A percentile compares a stretch with the other conserved stretches of the same genome.
These are phyloP conservation scores for Kazachstania sp. DNA, from an alignment of 1,139 yeast species.

Conservation along the genomic window DNA sequence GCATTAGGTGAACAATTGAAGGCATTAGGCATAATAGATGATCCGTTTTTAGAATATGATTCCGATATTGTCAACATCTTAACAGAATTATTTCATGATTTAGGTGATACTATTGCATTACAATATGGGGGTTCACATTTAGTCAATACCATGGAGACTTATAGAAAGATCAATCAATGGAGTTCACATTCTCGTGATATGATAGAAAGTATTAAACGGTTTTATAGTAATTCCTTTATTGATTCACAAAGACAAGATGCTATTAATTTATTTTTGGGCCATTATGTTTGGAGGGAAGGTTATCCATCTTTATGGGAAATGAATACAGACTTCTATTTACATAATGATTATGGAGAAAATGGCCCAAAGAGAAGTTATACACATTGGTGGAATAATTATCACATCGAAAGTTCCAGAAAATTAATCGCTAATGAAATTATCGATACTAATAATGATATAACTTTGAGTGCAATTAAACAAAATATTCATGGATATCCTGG, in stretches of 20 bases:
- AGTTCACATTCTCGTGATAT: slow-evolving; percentile 93
- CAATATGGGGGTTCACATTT: slow-evolving; percentile 97
- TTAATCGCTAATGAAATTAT: slow-evolving; percentile 23
- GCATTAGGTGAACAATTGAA: slow-evolving; percentile 80
- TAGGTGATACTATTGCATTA: slow-evolving; percentile 93
- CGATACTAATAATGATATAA: slow-evolving; percentile 27
- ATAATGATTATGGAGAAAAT: slow-evolving; percentile 44
- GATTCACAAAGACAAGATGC: slow-evolving; percentile 97
- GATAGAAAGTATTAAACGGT: slow-evolving; percentile 86
- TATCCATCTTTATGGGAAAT: slow-evolving; percentile 87
- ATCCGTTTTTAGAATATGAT: slow-evolving; percentile 69
- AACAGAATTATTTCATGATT: slow-evolving; percentile 94
- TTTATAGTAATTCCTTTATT: slow-evolving; percentile 89
- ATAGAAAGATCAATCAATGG: slow-evolving; percentile 95
- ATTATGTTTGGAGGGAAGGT: slow-evolving; percentile 67
- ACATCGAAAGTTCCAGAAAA: slow-evolving; percentile 36
- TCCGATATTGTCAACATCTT: slow-evolving; percentile 86
- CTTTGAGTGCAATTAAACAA: slow-evolving; percentile 23
- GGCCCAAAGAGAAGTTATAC: slow-evolving; percentile 54
- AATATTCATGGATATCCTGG: slow-evolving; percentile 54
- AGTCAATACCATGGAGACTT: slow-evolving; percentile 95
- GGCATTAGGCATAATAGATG: slow-evolving; percentile 65
- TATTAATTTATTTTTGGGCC: slow-evolving; percentile 84
- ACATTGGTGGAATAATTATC: slow-evolving; percentile 70
- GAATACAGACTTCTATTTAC: slow-evolving; percentile 80